Evolutionary conservation across 2,329 filamentous ascomycete species (phyloP), one percentile per base, ranked within the genome.

Genomic region (Botrytis cinerea): DNA sequence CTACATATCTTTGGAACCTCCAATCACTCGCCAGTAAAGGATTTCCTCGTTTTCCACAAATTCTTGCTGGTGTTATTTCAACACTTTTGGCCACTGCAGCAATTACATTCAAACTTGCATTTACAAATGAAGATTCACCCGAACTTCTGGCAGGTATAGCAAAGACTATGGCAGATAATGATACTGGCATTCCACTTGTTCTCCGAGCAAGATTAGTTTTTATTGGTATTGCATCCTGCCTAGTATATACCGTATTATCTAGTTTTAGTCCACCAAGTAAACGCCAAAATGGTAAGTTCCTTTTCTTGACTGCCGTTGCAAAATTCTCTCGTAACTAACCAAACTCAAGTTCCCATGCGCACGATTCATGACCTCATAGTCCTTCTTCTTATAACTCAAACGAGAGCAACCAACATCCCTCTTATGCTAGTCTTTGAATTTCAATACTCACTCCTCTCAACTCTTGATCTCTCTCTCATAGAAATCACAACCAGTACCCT

Each of bases 31-130:
- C 77, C 3, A 74, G 40, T 8, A 59, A 62, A 48, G 76, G 77
- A 25, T 81, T 82, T 54, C 66, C 77, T 45, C 75, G 74, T 5
- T 77, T 81, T 59, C 78, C 73, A 73, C 80, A 73, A 74, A 76
- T 74, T 4, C 71, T 80, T 40, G 79, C 80, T 73, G 78, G 76
- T 18, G 38, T 79, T 4, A 71, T 83, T 28, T 82, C 82, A 4
- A 78, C 86, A 18, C 78, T 82, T 12, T 76, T 90, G 4, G 83
- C 86, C 4, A 80, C 84, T 16, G 84, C 87, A 25, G 92, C 93
- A 0, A 87, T 96, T 35, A 86, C 91, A 6, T 99, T 98, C 86
- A 99, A 99, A 83, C 84, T 98, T 38, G 91, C 91, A 2, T 98
- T 98, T 80, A 96, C 94, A 0, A 88, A 90, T 64, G 91, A 94